phyloP scores from a whole-genome alignment of 495 filamentous ascomycete species.

The Aspergillus hancockii region DNA sequence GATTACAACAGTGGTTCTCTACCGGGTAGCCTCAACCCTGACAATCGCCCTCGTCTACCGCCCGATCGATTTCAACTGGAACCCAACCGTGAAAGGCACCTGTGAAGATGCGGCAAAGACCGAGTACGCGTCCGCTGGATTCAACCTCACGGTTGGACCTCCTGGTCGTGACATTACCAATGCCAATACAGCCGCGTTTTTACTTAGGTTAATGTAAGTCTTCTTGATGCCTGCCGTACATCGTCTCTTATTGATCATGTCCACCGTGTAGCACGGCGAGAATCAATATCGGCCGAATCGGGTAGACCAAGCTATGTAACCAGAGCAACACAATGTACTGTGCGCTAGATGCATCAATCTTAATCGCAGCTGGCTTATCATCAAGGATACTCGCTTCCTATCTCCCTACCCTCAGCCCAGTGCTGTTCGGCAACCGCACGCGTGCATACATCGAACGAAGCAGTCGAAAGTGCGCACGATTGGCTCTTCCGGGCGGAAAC shows the following conservation, averaged over 20 bases:
- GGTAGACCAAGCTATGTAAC: conserved; percentile 17
- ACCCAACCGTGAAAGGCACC: conserved; percentile 13
- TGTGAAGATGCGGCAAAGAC: conserved; percentile 19
- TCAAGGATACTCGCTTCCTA: conserved; percentile 20
- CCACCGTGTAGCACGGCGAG: conserved; percentile 12
- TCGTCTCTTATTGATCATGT: background rate
- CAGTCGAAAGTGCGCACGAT: conserved; percentile 1
- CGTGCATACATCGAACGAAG: background rate
- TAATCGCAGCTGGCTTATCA: conserved; percentile 18
- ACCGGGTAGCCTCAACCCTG: conserved; percentile 20
- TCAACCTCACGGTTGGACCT: conserved; percentile 26
- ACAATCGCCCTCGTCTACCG: conserved; percentile 22
- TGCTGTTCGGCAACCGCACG: conserved; percentile 13
- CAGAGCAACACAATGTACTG: conserved; percentile 16
- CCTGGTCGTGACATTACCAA: conserved; percentile 18
- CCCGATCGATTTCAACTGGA: conserved; percentile 25
- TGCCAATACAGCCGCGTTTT: conserved; percentile 16
- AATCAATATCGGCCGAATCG: conserved; percentile 24
- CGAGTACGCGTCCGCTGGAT: conserved; percentile 21
- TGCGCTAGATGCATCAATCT: conserved; percentile 16
- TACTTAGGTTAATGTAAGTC: conserved; percentile 20
- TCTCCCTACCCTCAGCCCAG: conserved; percentile 20
- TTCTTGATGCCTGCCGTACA: background rate
- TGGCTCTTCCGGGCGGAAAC: background rate
- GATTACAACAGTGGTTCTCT: conserved; percentile 15